Evolutionary conservation across 148 eudicot species (phyloP).

Genomic region (Diospyros lotus): DNA sequence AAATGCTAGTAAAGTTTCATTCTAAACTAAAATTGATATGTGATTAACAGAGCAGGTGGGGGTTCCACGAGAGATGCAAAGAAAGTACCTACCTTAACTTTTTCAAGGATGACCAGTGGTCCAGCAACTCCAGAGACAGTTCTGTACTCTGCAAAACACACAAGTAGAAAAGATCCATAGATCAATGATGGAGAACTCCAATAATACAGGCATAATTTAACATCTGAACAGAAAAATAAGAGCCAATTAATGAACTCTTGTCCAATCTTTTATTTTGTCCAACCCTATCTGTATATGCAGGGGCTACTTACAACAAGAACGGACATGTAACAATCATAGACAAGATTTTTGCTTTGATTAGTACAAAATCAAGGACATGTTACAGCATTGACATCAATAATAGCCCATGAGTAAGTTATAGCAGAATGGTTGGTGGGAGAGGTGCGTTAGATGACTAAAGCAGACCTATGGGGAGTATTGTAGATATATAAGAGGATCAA

Average conservation of each 20-base stretch:
- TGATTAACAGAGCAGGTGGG: neutral
- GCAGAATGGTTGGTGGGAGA: too few species aligned
- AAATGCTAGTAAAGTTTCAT: neutral
- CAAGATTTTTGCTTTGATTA: too few species aligned
- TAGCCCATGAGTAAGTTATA: too few species aligned
- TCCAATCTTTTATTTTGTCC: neutral
- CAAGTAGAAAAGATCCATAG: neutral
- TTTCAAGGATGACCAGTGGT: conserved; percentile 76
- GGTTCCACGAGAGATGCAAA: conserved; percentile 1
- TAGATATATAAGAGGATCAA: too few species aligned
- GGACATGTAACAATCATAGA: too few species aligned
- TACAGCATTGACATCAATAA: too few species aligned
- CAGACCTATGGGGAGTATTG: too few species aligned
- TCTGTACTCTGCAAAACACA: conserved; percentile 51
- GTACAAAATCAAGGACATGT: too few species aligned
- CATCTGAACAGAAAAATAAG: neutral
- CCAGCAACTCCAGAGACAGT: conserved; percentile 90
- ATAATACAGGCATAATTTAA: neutral
- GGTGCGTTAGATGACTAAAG: too few species aligned
- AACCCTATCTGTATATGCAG: neutral
- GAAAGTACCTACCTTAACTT: conserved; percentile 69
- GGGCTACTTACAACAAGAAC: too few species aligned
- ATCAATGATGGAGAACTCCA: neutral
- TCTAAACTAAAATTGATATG: neutral
- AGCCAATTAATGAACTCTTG: neutral